Percentiles rank a stretch among this genome's conserved stretches.
Evolutionary conservation across 2,329 filamentous ascomycete species (phyloP).

Genomic region (Trichoderma breve): DNA sequence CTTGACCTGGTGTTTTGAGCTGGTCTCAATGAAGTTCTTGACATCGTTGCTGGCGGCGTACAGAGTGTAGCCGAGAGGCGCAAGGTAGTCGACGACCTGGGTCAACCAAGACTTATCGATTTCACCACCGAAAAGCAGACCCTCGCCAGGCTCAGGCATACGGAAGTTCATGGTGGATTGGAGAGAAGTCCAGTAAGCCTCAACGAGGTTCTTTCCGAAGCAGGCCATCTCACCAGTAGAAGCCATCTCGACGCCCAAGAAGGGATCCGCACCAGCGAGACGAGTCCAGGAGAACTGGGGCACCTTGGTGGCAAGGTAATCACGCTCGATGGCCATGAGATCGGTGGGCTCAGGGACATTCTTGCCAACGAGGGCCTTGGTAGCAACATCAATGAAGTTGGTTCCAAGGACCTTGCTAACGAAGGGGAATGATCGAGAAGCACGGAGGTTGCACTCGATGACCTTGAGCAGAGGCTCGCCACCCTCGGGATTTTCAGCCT

Average conservation of each 20-base stretch:
- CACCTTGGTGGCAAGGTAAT: constrained; percentile 96
- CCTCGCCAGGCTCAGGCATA: constrained; percentile 88
- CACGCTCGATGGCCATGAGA: constrained; percentile 82
- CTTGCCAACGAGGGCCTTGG: constrained; percentile 83
- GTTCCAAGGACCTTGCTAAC: constrained; percentile 94
- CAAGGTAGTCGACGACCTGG: constrained; percentile 80
- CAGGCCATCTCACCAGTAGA: constrained; percentile 98
- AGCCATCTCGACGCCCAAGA: constrained; percentile 96
- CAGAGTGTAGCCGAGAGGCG: constrained; percentile 90
- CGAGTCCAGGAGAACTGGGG: constrained; percentile 99
- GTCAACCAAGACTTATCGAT: constrained; percentile 67
- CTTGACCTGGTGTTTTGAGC: constrained; percentile 61
- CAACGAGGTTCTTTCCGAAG: constrained; percentile 92
- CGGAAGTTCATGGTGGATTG: constrained; percentile 99
- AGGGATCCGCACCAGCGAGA: constrained; percentile 93
- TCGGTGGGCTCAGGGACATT: constrained; percentile 82
- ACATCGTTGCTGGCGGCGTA: constrained; percentile 80
- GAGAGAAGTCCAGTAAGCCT: constrained; percentile 95
- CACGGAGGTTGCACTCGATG: constrained; percentile 97
- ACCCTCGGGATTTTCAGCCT: constrained; percentile 73
- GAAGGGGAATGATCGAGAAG: constrained; percentile 96
- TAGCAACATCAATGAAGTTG: constrained; percentile 96
- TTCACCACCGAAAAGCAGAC: constrained; percentile 91
- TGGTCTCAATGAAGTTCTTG: constrained; percentile 77
- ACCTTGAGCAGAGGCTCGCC: constrained; percentile 81